Evolutionary conservation across 2,329 filamentous ascomycete genomes (phyloP).

Genomic region (Diaporthe sp.): DNA sequence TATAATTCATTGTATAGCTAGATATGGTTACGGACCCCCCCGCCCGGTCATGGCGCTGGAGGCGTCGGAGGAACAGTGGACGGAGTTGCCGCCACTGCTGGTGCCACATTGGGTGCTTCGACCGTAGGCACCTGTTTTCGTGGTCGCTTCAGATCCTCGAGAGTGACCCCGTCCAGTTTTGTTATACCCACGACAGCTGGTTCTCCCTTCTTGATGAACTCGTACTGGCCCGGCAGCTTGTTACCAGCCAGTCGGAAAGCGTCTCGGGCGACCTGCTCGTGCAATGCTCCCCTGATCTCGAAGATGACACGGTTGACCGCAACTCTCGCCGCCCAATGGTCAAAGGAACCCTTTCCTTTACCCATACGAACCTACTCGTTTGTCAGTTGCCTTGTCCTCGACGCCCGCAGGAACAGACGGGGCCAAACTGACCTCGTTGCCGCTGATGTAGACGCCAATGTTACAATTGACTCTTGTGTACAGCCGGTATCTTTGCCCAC

Average conservation of each 20-base stretch:
- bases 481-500: constrained; percentile 92
- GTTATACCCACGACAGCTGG: constrained; percentile 92
- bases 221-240: constrained; percentile 92
- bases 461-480: constrained; percentile 94
- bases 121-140: constrained; percentile 74
- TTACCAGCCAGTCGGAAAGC: constrained; percentile 94
- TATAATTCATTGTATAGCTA: constrained; percentile 34
- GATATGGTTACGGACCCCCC: constrained; percentile 10
- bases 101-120: constrained; percentile 52
- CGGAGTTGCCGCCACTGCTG: constrained; percentile 49
- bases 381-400: constrained; percentile 16
- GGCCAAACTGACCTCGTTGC: constrained; percentile 79
- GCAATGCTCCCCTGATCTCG: constrained; percentile 90
- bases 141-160: constrained; percentile 87
- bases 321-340: constrained; percentile 94
- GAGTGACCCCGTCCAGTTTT: constrained; percentile 86
- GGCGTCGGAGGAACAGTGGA: constrained; percentile 52
- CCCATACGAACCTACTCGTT: constrained; percentile 86
- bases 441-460: constrained; percentile 94
- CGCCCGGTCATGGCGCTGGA: constrained; percentile 48
- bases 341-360: constrained; percentile 97
- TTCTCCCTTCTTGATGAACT: constrained; percentile 95
- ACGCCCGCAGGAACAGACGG: background rate
- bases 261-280: constrained; percentile 95
- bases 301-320: constrained; percentile 93